Evolutionary conservation across 148 eudicot genomes (phyloP).

Genomic region (Salicornia ramosissima): DNA sequence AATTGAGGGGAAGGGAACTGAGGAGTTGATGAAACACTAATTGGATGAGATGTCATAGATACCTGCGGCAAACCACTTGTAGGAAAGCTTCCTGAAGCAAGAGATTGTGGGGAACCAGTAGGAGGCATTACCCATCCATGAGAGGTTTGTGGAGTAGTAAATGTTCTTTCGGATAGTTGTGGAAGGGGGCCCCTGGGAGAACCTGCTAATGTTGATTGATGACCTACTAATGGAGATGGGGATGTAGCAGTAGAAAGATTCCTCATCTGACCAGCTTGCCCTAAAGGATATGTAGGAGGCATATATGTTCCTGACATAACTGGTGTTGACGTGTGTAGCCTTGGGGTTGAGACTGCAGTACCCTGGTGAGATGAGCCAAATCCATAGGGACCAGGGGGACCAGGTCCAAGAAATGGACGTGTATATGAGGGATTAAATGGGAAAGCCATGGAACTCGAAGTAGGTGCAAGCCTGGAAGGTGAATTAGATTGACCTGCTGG

Average conservation of each 20-base stretch:
- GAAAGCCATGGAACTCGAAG: constrained; percentile 35
- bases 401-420: constrained; percentile 40
- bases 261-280: constrained; percentile 43
- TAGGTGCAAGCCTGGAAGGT: constrained; percentile 27
- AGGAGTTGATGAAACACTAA: constrained; percentile 20
- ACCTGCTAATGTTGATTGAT: constrained; percentile 33
- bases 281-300: constrained; percentile 31
- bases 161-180: constrained; percentile 26
- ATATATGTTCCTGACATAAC: constrained; percentile 35
- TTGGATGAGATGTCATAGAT: constrained; percentile 21
- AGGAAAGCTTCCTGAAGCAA: constrained; percentile 16
- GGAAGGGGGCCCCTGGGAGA: constrained; percentile 22
- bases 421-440: constrained; percentile 37
- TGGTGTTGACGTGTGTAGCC: constrained; percentile 43
- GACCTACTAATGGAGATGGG: constrained; percentile 27
- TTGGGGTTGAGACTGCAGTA: constrained; percentile 30
- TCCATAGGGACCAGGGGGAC: constrained; percentile 33
- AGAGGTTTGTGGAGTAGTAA: constrained; percentile 29
- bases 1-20: constrained; percentile 34
- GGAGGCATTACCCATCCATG: constrained; percentile 38
- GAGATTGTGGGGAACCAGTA: constrained; percentile 20
- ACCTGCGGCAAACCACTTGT: constrained; percentile 20
- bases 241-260: constrained; percentile 29
- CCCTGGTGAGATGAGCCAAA: constrained; percentile 41
- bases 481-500: constrained; percentile 31